Conservation (phyloP, 345 rosid species). For the Diplotaxis tenuifolia region DNA sequence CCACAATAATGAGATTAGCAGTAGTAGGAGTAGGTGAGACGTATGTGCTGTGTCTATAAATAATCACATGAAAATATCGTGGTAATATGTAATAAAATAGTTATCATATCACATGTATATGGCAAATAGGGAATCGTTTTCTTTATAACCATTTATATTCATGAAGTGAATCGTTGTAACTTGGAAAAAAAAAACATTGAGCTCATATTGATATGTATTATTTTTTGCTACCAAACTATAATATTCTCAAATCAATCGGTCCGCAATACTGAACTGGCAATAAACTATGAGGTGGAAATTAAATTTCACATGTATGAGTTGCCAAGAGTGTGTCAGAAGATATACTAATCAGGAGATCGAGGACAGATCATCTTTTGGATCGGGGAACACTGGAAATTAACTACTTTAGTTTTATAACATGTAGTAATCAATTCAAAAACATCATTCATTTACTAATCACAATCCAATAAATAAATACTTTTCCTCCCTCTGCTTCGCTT, state of each 20-base stretch:
- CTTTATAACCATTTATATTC: neutral
- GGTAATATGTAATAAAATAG: neutral
- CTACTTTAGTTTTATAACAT: neutral
- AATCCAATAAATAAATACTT: neutral
- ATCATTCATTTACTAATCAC: neutral
- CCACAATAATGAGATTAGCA: neutral
- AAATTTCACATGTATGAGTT: constrained; percentile 29
- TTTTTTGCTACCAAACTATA: neutral
- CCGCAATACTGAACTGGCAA: neutral
- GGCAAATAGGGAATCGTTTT: neutral
- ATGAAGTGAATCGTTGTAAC: neutral
- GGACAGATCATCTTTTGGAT: neutral
- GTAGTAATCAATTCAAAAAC: neutral
- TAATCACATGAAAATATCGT: neutral
- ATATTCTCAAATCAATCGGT: neutral
- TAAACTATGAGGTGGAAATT: constrained; percentile 17
- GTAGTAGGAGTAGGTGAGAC: constrained; percentile 5
- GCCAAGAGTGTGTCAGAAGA: constrained; percentile 21
- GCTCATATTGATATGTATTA: neutral
- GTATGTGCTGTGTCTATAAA: neutral
- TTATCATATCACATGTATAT: neutral
- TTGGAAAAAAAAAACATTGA: neutral
- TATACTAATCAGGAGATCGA: constrained; percentile 2
- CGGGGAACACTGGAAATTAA: constrained; percentile 6
- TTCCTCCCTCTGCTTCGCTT: neutral